Conservation (phyloP, 2,329 filamentous ascomycete genomes). For the Xylariaceae sp. region DNA sequence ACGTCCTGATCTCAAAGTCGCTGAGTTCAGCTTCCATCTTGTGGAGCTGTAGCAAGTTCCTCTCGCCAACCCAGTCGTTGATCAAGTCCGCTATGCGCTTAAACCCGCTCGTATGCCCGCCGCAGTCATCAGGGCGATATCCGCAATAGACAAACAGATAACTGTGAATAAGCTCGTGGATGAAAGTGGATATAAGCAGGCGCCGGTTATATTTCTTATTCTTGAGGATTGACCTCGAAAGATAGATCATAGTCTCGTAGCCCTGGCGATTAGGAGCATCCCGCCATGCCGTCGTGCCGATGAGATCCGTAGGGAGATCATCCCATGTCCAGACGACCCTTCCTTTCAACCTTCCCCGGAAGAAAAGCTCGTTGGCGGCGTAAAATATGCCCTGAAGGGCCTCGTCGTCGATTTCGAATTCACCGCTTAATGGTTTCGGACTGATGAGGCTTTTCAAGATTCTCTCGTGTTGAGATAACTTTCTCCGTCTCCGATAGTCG, state of each 20-base stretch:
- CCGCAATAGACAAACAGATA: slow-evolving; percentile 60
- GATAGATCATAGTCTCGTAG: slow-evolving; percentile 57
- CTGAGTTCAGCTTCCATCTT: slow-evolving; percentile 59
- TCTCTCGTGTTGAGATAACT: slow-evolving; percentile 49
- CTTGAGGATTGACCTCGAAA: slow-evolving; percentile 54
- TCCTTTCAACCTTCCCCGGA: slow-evolving; percentile 49
- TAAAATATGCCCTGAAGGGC: slow-evolving; percentile 54
- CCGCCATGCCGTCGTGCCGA: slow-evolving; percentile 58
- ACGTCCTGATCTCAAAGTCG: slow-evolving; percentile 37
- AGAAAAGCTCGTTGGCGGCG: slow-evolving; percentile 58
- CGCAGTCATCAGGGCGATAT: slow-evolving; percentile 48
- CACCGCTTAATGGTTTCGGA: slow-evolving; percentile 40
- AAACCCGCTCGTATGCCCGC: slow-evolving; percentile 58
- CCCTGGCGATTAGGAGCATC: slow-evolving; percentile 41
- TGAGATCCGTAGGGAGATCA: slow-evolving; percentile 50
- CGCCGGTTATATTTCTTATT: slow-evolving; percentile 52
- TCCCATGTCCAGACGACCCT: slow-evolving; percentile 60
- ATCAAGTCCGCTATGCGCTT: slow-evolving; percentile 53
- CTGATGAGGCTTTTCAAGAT: slow-evolving; percentile 54
- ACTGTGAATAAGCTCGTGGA: slow-evolving; percentile 63
- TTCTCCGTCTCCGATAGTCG: slow-evolving; percentile 39
- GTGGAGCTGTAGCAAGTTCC: slow-evolving; percentile 45
- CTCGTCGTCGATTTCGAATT: slow-evolving; percentile 51
- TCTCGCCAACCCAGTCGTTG: slow-evolving; percentile 54
- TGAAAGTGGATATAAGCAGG: slow-evolving; percentile 57